phyloP scores from a whole-genome alignment of 2,329 filamentous ascomycete species.

The Claviceps capensis region DNA sequence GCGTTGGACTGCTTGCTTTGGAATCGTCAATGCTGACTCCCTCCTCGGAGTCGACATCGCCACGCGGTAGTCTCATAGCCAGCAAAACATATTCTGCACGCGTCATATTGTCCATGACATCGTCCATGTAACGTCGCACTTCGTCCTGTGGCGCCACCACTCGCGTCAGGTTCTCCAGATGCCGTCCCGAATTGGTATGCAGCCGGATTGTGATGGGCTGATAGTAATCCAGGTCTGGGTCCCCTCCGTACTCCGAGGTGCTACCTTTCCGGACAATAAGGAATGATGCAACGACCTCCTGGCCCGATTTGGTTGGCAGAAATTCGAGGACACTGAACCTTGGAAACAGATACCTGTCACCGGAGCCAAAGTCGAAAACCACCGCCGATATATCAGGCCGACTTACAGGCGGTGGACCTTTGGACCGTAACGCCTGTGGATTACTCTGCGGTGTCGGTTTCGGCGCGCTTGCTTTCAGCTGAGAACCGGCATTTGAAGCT shows the following conservation, averaged over 20 bases:
- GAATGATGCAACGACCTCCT: conserved; percentile 60
- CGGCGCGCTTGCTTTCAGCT: conserved; percentile 21
- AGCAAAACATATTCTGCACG: conserved; percentile 53
- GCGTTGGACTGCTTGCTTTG: conserved; percentile 17
- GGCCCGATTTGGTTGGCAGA: conserved; percentile 33
- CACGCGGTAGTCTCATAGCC: conserved; percentile 49
- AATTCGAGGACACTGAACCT: conserved; percentile 66
- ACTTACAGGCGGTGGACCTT: conserved; percentile 38
- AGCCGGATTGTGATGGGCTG: conserved; percentile 57
- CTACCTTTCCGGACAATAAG: conserved; percentile 62
- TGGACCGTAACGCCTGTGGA: conserved; percentile 44
- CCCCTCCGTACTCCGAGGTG: conserved; percentile 49
- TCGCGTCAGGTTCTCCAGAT: conserved; percentile 45
- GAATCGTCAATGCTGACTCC: conserved; percentile 15
- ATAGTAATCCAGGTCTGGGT: conserved; percentile 56
- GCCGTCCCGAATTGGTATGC: conserved; percentile 36
- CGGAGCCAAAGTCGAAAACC: conserved; percentile 57
- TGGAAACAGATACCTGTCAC: conserved; percentile 67
- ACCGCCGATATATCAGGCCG: conserved; percentile 52
- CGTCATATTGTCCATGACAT: conserved; percentile 56
- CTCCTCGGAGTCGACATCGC: conserved; percentile 17
- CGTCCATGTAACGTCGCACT: conserved; percentile 53
- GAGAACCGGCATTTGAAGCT: conserved; percentile 9
- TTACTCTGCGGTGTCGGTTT: conserved; percentile 16
- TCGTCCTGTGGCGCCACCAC: conserved; percentile 51